phyloP scores from a whole-genome alignment of 2,329 filamentous ascomycete genomes.

The Cladosporium sphaerospermum region DNA sequence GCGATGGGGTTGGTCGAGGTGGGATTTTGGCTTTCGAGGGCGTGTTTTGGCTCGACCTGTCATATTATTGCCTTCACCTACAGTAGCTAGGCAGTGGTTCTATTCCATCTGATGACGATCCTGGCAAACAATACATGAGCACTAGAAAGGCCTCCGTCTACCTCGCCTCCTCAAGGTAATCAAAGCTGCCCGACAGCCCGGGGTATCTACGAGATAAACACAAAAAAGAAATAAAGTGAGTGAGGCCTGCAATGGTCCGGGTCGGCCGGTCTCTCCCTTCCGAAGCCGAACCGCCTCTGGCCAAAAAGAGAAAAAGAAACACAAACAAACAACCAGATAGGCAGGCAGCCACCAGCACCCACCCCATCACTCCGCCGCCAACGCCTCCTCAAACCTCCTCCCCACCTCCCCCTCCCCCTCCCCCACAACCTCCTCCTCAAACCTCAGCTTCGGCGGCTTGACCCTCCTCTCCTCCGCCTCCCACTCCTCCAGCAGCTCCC shows the following conservation, averaged over 20 bases:
- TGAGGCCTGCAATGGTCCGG: too few relatives aligned
- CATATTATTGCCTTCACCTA: too few relatives aligned
- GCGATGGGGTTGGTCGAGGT: too few relatives aligned
- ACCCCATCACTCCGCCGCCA: constrained; percentile 3
- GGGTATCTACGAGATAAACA: constrained; percentile 9
- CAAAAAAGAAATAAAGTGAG: background rate
- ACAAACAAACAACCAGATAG: background rate
- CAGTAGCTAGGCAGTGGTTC: too few relatives aligned
- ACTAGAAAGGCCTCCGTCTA: too few relatives aligned
- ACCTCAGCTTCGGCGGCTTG: constrained; percentile 25
- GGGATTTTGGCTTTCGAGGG: too few relatives aligned
- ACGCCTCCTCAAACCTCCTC: constrained; percentile 3
- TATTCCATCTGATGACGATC: too few relatives aligned
- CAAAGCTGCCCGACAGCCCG: constrained; percentile 10
- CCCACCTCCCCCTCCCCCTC: background rate
- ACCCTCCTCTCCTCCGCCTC: constrained; percentile 29
- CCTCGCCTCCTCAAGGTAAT: background rate
- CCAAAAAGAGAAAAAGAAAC: background rate
- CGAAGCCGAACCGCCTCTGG: background rate
- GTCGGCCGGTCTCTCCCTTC: too few relatives aligned
- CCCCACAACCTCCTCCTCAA: constrained; percentile 19
- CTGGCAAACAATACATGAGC: too few relatives aligned
- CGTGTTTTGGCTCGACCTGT: too few relatives aligned
- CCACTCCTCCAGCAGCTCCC: constrained; percentile 75
- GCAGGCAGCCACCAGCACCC: background rate